Evolutionary conservation across 192 early-diverging fungal genomes (phyloP), one percentile per base, ranked within the genome.

Genomic region (Coemansia sp.): DNA sequence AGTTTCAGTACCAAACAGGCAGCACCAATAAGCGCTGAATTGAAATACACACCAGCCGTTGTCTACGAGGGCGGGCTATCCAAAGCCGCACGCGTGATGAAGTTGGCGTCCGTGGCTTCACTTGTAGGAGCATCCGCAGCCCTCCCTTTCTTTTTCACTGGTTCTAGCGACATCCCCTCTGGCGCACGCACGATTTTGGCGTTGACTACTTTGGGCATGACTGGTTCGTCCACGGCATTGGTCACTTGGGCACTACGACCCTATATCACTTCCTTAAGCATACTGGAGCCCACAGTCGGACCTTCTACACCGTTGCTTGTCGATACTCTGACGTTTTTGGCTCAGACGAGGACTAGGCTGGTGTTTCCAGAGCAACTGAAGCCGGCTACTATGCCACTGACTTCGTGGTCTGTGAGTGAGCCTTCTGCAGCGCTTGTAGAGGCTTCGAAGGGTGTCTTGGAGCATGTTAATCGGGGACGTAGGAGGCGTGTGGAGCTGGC

Each of bases 11-110:
- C 23, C 58, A 32, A 37, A 21, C 37, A 25, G 39, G 6, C 19
- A 10, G n/a, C n/a, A n/a, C n/a, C n/a, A n/a, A n/a, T n/a, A n/a
- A 48, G n/a, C 21, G 12, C 60, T 37, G 38, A 67, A 36, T 27
- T 55, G 31, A 32, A 23, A 4, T 19, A 36, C 38, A 17, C 2
- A 27, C 53, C 53, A 1, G 29, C 17, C 1, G 29, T 31, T 4
- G 45, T 78, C 11, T 83, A 83, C 55, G 67, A 77, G 29, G 80
- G 80, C 10, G 66, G 69, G 25, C 51, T 83, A 6, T n/a, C 69
- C 34, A 77, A 77, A 25, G 75, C 72, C 0, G 80, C 80, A 29
- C 63, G 64, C 12, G 62, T 83, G 37, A 83, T 83, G 80, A 83
- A 83, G 36, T 63, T 83, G 14, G 80, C 80, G 0, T 83, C 80